These are phyloP conservation scores for Pythium angustatum DNA, from an alignment of 352 stramenopile species.

Conservation along the genomic window DNA sequence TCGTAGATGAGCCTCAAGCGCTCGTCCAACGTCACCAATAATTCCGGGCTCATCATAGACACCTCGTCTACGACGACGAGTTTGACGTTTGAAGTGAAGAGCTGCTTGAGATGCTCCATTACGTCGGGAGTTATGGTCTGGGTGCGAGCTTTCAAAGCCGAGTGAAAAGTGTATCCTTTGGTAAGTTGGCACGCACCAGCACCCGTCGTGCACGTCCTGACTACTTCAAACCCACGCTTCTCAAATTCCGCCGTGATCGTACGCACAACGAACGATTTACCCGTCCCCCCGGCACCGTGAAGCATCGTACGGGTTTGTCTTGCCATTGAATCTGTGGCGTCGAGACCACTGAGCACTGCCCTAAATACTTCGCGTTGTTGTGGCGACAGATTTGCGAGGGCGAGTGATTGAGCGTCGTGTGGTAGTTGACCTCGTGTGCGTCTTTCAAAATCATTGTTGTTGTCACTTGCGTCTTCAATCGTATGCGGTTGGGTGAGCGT, in stretches of 20 bases:
- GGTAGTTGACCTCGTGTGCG: too few relatives aligned
- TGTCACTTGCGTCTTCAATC: too few relatives aligned
- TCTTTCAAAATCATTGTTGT: too few relatives aligned
- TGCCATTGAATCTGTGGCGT: not conserved
- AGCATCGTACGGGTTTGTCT: constrained; percentile 12
- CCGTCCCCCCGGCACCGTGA: constrained; percentile 5
- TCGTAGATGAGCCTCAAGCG: constrained; percentile 10
- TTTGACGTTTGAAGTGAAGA: too few relatives aligned
- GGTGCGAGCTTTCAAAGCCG: too few relatives aligned
- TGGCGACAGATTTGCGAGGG: constrained; percentile 7
- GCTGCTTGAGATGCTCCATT: too few relatives aligned
- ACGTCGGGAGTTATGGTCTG: too few relatives aligned
- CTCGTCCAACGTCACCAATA: constrained; percentile 10
- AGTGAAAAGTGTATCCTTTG: constrained; percentile 9
- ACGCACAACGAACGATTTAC: constrained; percentile 10
- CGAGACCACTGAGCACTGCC: not conserved
- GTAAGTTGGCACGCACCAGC: constrained; percentile 2
- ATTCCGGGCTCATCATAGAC: constrained; percentile 9
- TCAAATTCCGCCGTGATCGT: not conserved
- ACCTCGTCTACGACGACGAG: constrained; percentile 23
- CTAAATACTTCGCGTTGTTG: constrained; percentile 5
- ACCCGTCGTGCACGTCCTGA: constrained; percentile 3
- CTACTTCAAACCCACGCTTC: not conserved
- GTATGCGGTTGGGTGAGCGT: too few relatives aligned
- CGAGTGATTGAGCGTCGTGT: too few relatives aligned